These are phyloP conservation scores for Nematocida sp. DNA, from an alignment of 371 early-diverging fungal genomes.

Conservation along the genomic window DNA sequence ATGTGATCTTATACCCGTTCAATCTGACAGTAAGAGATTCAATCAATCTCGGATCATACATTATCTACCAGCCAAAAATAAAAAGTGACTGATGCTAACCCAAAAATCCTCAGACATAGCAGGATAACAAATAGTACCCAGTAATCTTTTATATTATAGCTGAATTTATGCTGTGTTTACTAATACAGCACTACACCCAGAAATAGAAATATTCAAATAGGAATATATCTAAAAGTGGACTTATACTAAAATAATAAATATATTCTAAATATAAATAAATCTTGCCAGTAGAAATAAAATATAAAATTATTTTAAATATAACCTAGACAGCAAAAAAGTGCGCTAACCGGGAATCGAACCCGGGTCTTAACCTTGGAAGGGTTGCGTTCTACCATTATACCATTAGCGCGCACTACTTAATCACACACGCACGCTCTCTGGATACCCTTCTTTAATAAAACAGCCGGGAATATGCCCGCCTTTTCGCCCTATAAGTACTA, in stretches of 20 bases:
- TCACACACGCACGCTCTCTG: not conserved
- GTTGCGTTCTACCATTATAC: constrained; percentile 68
- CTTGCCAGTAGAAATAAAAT: no score
- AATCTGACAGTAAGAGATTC: not conserved
- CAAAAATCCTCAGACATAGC: no score
- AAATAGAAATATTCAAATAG: no score
- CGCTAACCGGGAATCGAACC: constrained; percentile 69
- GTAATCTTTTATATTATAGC: no score
- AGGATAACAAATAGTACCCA: no score
- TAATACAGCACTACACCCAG: no score
- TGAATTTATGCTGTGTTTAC: no score
- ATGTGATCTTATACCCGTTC: constrained; percentile 4
- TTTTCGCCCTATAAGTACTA: constrained; percentile 24
- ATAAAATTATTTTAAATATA: no score
- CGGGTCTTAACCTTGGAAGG: constrained; percentile 69
- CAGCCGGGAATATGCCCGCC: constrained; percentile 33
- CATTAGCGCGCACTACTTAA: constrained; percentile 54
- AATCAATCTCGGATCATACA: not conserved
- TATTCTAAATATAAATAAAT: no score
- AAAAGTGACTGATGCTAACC: not conserved
- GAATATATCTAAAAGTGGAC: no score
- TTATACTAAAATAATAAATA: no score
- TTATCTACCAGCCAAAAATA: not conserved
- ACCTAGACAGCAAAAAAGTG: constrained; percentile 42
- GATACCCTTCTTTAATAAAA: not conserved